Conservation (phyloP, 2,329 filamentous ascomycete species). For the Penicillium psychrosexuale region DNA sequence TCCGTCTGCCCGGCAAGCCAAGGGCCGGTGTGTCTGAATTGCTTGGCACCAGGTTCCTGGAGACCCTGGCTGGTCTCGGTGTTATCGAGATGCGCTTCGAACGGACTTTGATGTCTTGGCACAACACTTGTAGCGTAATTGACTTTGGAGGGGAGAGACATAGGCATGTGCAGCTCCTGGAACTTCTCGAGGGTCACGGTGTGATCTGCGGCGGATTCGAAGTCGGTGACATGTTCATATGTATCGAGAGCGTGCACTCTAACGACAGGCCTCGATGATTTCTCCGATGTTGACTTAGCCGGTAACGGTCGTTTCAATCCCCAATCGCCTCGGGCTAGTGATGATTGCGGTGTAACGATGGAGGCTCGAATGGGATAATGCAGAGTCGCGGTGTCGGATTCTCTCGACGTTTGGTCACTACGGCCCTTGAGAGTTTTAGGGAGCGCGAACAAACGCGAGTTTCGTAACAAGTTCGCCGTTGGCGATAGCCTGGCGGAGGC, state of each 20-base stretch:
- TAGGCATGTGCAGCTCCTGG: constrained; percentile 72
- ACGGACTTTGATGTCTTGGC: constrained; percentile 37
- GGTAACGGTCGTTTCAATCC: constrained; percentile 85
- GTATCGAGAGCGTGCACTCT: constrained; percentile 78
- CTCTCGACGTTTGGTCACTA: constrained; percentile 47
- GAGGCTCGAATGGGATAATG: constrained; percentile 79
- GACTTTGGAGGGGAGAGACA: constrained; percentile 52
- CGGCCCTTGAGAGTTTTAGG: constrained; percentile 70
- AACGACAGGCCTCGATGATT: constrained; percentile 67
- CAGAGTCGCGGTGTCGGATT: constrained; percentile 68
- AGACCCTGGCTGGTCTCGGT: constrained; percentile 39
- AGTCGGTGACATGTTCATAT: constrained; percentile 85
- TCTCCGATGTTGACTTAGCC: constrained; percentile 67
- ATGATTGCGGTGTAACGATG: constrained; percentile 71
- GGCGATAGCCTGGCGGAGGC: constrained; percentile 52
- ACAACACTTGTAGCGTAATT: constrained; percentile 30
- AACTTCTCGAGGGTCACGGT: constrained; percentile 78
- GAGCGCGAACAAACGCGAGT: constrained; percentile 85
- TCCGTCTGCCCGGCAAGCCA: constrained; percentile 56
- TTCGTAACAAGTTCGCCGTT: constrained; percentile 69
- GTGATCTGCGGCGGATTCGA: constrained; percentile 77
- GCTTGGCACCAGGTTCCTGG: constrained; percentile 34
- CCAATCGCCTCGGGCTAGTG: constrained; percentile 80
- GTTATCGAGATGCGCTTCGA: constrained; percentile 46
- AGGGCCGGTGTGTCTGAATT: constrained; percentile 60